Evolutionary conservation across 805 yeast species (phyloP), one percentile per base, ranked within the genome.

Genomic region (Wickerhamomyces tratensis): DNA sequence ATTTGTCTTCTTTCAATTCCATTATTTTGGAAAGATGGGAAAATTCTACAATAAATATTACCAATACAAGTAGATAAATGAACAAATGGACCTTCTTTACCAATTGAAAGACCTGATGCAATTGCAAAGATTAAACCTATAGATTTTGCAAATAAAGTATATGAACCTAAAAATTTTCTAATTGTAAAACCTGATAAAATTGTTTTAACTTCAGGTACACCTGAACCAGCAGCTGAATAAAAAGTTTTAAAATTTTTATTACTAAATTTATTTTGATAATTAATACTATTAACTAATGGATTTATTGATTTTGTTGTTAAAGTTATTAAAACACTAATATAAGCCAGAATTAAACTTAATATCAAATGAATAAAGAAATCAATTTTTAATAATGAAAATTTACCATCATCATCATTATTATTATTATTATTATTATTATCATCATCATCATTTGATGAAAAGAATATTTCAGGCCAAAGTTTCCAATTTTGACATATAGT

Each of bases 31-130:
- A 71, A 73, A 49, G 64, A 67, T 1, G 67, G 61, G 49, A 74
- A 74, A 34, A 64, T 48, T 35, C 82, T 57, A 36, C 73, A 60
- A n/a, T 67, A 51, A 15, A 76, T 67, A 49, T 76, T 76, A 5
- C 82, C 82, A 25, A 74, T 76, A 47, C 77, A 72, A 3, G 80
- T 64, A 0, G 81, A 77, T 39, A 76, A 62, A 54, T 76, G 82
- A 25, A 76, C 82, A 50, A 68, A 76, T 0, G 82, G 82, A 4
- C 82, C 82, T 45, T 76, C 82, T 54, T 76, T 76, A 2, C 82
- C 82, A 9, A 76, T 57, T 11, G 73, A 58, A 62, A 76, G 61
- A 2, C 82, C 82, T 0, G 79, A 72, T 0, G 80, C 76, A 35
- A 76, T 74, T 5, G 79, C 72, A 34, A 75, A 63, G 2, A 75